phyloP scores from a whole-genome alignment of 768 basidiomycete genomes.

The Agrocybe praecox region DNA sequence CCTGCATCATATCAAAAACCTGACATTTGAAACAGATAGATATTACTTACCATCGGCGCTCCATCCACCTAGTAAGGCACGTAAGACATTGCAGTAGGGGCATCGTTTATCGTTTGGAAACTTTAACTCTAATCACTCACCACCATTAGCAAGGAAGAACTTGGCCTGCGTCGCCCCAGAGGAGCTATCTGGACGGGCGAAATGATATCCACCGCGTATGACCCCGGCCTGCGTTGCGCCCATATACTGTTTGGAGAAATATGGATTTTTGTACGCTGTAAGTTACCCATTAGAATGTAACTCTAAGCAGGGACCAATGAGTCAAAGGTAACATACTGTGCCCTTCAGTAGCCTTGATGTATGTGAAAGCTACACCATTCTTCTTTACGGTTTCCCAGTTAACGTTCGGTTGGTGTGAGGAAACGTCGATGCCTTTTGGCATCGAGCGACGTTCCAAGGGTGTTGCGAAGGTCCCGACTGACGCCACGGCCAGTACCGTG shows the following conservation, averaged over 20 bases:
- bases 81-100: too few species aligned
- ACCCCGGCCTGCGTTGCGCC: background rate
- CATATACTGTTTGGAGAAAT: background rate
- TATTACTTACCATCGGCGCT: background rate
- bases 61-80: background rate
- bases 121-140: too few species aligned
- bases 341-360: conserved; percentile 71
- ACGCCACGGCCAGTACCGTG: background rate
- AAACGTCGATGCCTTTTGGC: conserved; percentile 59
- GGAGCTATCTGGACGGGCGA: background rate
- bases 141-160: background rate
- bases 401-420: conserved; percentile 46
- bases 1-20: background rate
- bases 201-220: background rate
- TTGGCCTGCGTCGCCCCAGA: background rate
- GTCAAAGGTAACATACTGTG: conserved; percentile 30
- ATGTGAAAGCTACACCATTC: conserved; percentile 57
- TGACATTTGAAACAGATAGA: background rate
- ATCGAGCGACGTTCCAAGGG: conserved; percentile 26
- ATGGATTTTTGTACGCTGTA: background rate
- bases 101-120: too few species aligned
- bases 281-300: background rate
- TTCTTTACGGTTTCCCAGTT: conserved; percentile 54
- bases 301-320: background rate
- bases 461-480: background rate